Evolutionary conservation across 2,329 filamentous ascomycete genomes (phyloP).

Genomic region (Cryphonectria carpinicola): DNA sequence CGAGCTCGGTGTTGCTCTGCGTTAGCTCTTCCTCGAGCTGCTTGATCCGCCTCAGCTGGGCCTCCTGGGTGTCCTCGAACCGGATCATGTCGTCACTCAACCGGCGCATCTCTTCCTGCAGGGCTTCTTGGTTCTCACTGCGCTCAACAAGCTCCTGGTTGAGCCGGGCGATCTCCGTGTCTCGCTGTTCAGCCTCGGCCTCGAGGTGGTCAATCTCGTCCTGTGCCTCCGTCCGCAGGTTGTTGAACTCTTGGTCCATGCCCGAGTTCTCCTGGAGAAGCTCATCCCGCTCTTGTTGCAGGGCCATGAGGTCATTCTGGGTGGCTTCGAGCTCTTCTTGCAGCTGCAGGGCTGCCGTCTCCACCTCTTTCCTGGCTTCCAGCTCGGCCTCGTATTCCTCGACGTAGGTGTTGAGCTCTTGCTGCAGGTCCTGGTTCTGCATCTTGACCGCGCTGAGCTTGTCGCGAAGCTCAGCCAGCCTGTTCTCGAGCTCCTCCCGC

Average conservation of each 20-base stretch:
- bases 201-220: slow-evolving; percentile 70
- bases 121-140: slow-evolving; percentile 84
- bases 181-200: slow-evolving; percentile 72
- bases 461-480: slow-evolving; percentile 82
- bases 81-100: slow-evolving; percentile 85
- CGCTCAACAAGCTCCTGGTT: slow-evolving; percentile 74
- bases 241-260: slow-evolving; percentile 64
- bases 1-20: slow-evolving; percentile 84
- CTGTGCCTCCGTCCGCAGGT: slow-evolving; percentile 65
- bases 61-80: slow-evolving; percentile 86
- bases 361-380: slow-evolving; percentile 62
- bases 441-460: slow-evolving; percentile 84
- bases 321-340: slow-evolving; percentile 82
- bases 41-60: slow-evolving; percentile 77
- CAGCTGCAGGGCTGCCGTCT: slow-evolving; percentile 62
- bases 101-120: slow-evolving; percentile 91
- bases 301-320: slow-evolving; percentile 75
- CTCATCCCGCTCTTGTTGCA: slow-evolving; percentile 87
- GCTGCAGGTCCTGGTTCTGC: slow-evolving; percentile 85
- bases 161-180: slow-evolving; percentile 70
- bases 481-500: slow-evolving; percentile 83
- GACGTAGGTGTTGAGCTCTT: slow-evolving; percentile 78
- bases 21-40: slow-evolving; percentile 81
- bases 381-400: slow-evolving; percentile 78
- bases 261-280: slow-evolving; percentile 66